Evolutionary conservation across 176 grass and related monocot genomes (phyloP).

Genomic region (Carex cristatella): DNA sequence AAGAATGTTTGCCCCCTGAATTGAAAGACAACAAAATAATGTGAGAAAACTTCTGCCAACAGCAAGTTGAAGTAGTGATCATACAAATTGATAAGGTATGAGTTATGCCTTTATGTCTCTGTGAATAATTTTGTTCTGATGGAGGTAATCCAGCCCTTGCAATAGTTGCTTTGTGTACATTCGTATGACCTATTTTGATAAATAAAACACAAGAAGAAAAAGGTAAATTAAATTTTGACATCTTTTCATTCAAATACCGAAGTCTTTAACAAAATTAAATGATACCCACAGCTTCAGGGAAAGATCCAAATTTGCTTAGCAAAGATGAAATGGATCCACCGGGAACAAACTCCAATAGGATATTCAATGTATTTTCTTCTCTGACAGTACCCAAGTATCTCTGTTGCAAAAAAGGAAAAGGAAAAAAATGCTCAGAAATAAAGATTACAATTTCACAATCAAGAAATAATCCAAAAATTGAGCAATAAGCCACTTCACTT

Average conservation of each 20-base stretch:
- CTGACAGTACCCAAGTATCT: slow-evolving; percentile 91
- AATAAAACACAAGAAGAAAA: background rate
- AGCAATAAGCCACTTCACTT: slow-evolving; percentile 31
- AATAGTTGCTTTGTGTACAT: slow-evolving; percentile 94
- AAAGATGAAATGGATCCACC: slow-evolving; percentile 98
- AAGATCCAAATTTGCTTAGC: slow-evolving; percentile 83
- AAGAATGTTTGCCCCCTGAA: slow-evolving; percentile 97
- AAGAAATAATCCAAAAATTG: background rate
- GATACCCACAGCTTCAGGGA: slow-evolving; percentile 76
- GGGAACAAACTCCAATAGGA: slow-evolving; percentile 91
- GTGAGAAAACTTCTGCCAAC: background rate
- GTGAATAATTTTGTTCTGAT: slow-evolving; percentile 95
- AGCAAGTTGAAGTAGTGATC: background rate
- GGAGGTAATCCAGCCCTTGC: slow-evolving; percentile 93
- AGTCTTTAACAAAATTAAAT: slow-evolving; percentile 8
- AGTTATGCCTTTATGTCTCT: slow-evolving; percentile 89
- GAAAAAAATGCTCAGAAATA: background rate
- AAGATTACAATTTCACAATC: background rate
- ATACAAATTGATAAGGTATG: slow-evolving; percentile 3
- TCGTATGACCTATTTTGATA: slow-evolving; percentile 75
- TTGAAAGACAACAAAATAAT: slow-evolving; percentile 14
- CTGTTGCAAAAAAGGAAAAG: slow-evolving; percentile 28
- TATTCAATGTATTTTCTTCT: slow-evolving; percentile 88
- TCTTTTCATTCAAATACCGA: slow-evolving; percentile 4
- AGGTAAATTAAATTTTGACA: background rate